Conservation (phyloP, 2,329 filamentous ascomycete genomes). For the Scytalidium sp. region DNA sequence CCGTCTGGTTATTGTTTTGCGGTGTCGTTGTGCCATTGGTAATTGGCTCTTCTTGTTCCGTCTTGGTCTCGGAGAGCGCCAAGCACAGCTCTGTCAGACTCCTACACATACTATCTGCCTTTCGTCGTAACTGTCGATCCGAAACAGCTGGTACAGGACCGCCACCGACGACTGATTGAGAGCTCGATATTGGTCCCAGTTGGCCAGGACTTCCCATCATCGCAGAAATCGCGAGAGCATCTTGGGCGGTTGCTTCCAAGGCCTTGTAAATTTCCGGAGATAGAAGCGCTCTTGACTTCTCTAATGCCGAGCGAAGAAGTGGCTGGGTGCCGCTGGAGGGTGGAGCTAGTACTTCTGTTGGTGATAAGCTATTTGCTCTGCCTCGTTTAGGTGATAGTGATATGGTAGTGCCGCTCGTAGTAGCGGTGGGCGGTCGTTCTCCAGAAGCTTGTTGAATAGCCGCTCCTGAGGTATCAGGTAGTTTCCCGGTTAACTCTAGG, state of each 20-base stretch:
- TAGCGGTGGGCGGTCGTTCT: constrained; percentile 86
- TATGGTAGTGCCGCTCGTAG: constrained; percentile 85
- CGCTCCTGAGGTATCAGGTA: constrained; percentile 78
- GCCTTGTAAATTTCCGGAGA: constrained; percentile 71
- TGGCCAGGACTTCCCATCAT: constrained; percentile 74
- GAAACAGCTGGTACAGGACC: constrained; percentile 44
- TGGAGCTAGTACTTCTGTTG: constrained; percentile 41
- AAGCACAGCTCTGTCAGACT: constrained; percentile 91
- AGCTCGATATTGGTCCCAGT: constrained; percentile 65
- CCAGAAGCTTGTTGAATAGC: constrained; percentile 61
- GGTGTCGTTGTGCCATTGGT: constrained; percentile 6
- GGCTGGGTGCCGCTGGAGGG: constrained; percentile 63
- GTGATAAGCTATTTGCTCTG: constrained; percentile 45
- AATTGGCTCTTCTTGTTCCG: constrained; percentile 14
- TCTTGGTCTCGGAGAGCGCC: constrained; percentile 65
- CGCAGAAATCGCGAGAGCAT: constrained; percentile 75
- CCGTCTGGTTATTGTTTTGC: constrained; percentile 7
- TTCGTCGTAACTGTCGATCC: constrained; percentile 83
- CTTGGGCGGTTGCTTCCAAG: constrained; percentile 76
- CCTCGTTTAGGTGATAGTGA: constrained; percentile 83
- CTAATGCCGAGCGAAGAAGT: constrained; percentile 74
- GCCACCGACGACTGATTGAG: constrained; percentile 37
- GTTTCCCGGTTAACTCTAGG: constrained; percentile 84
- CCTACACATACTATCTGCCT: constrained; percentile 89
- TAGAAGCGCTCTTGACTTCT: constrained; percentile 71